Evolutionary conservation across 352 stramenopile genomes (phyloP).

Genomic region (Pythium brassicae): DNA sequence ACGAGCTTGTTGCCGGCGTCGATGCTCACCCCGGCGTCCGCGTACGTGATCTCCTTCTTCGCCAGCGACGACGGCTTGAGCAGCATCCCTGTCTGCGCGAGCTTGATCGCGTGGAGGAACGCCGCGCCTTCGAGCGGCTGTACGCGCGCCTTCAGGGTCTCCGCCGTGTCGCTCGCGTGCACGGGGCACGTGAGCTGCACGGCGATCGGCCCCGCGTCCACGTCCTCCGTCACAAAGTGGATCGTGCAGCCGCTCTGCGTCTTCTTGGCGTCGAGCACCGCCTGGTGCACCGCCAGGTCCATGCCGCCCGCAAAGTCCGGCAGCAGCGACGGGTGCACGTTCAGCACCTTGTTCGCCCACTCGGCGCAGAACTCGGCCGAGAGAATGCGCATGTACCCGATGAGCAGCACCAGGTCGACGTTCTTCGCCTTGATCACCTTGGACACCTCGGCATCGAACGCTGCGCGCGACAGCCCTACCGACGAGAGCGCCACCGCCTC

Average conservation of each 20-base stretch:
- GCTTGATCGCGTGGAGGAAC: slow-evolving; percentile 84
- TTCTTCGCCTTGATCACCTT: slow-evolving; percentile 89
- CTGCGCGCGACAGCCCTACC: slow-evolving; percentile 84
- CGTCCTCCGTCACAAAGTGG: slow-evolving; percentile 96
- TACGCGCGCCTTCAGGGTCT: slow-evolving; percentile 96
- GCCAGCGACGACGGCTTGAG: slow-evolving; percentile 36
- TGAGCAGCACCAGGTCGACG: slow-evolving; percentile 96
- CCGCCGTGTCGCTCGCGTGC: slow-evolving; percentile 86
- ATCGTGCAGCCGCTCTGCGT: slow-evolving; percentile 97
- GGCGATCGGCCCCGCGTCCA: slow-evolving; percentile 98
- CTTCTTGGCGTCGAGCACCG: slow-evolving; percentile 96
- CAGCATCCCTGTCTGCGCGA: slow-evolving; percentile 69
- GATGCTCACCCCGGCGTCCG: slow-evolving; percentile 97
- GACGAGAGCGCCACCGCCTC: slow-evolving; percentile 58
- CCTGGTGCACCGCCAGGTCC: slow-evolving; percentile 98
- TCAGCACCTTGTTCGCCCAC: slow-evolving; percentile 96
- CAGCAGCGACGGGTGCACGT: slow-evolving; percentile 99
- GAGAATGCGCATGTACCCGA: slow-evolving; percentile 99
- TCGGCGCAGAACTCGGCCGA: slow-evolving; percentile 93
- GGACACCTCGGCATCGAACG: slow-evolving; percentile 96
- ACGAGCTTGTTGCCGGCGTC: slow-evolving; percentile 96
- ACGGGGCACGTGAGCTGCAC: slow-evolving; percentile 95
- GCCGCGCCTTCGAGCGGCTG: slow-evolving; percentile 95
- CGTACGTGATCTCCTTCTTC: slow-evolving; percentile 95
- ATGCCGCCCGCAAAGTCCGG: slow-evolving; percentile 99